Evolutionary conservation across 2,329 filamentous ascomycete species (phyloP).

Genomic region (Cucurbitaria berberidis): DNA sequence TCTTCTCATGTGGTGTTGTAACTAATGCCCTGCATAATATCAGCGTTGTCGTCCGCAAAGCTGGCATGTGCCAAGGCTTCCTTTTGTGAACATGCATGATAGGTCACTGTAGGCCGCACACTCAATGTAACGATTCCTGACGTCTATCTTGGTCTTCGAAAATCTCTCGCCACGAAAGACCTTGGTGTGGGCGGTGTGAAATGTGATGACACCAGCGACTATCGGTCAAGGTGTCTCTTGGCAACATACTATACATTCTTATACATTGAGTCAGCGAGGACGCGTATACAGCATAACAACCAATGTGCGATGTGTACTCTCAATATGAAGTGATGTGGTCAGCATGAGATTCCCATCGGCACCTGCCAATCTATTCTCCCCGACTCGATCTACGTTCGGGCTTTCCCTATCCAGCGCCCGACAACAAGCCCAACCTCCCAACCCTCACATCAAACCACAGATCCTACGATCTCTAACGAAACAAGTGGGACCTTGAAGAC

Average conservation of each 20-base stretch:
- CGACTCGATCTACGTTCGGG: constrained; percentile 8
- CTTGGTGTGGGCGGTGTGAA: no score
- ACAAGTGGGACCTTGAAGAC: neutral
- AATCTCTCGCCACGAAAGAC: no score
- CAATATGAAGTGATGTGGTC: constrained; percentile 1
- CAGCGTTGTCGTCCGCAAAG: no score
- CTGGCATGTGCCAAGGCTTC: neutral
- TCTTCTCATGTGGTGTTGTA: neutral
- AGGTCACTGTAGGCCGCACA: neutral
- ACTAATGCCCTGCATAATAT: no score
- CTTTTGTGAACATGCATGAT: neutral
- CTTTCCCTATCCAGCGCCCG: constrained; percentile 2
- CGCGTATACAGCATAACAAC: neutral
- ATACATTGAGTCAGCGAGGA: neutral
- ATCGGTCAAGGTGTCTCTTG: neutral
- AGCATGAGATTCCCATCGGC: constrained; percentile 7
- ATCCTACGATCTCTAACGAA: neutral
- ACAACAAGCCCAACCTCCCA: neutral
- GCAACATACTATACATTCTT: neutral
- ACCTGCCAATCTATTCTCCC: constrained; percentile 1
- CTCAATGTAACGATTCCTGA: neutral
- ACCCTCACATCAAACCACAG: neutral
- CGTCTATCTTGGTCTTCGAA: neutral
- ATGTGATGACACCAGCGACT: no score
- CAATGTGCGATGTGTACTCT: neutral